Evolutionary conservation across 2,329 filamentous ascomycete genomes (phyloP), one percentile per base, ranked within the genome.

Genomic region (Calonectria fujianensis): DNA sequence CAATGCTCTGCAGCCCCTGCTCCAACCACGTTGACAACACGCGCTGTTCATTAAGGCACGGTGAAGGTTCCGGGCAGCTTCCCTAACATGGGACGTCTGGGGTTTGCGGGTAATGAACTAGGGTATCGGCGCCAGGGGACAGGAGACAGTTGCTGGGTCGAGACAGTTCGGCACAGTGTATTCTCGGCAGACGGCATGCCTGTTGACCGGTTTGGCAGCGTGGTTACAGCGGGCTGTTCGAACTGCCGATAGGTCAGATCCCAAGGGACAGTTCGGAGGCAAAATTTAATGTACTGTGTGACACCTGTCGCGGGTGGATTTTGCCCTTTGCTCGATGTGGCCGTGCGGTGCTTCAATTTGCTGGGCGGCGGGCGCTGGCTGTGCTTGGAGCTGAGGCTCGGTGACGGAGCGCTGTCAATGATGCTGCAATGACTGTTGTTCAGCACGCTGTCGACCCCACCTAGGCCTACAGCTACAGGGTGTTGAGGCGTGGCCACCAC

Each of bases 11-110:
- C 18, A 48, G n/a, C 37, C 37, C 64, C 69, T 68, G 57, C 48
- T 31, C 70, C 57, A 69, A 72, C 73, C 70, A 74, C 63, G 69
- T 68, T 57, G 73, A 52, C 57, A 63, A 41, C 63, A 37, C 68
- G 69, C 59, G 54, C 72, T 68, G 65, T 32, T 48, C 51, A 57
- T 63, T 59, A 68, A 73, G 70, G 63, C 75, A 71, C 72, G 67
- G 64, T 73, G 67, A 52, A 63, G 27, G 27, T 73, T 70, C 61
- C 24, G 65, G 31, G 6, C 31, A 61, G 51, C 50, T 67, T 74
- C 61, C 41, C 51, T 52, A 27, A 66, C 50, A 51, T 73, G 39
- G 51, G n/a, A 66, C 51, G 61, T 70, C 71, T 66, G 59, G 71
- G 51, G 66, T 70, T 66, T 51, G 50, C 61, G 50, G 57, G 51